These are phyloP conservation scores for Colletotrichum echinochloae DNA, from an alignment of 2,329 filamentous ascomycete genomes.

Conservation along the genomic window DNA sequence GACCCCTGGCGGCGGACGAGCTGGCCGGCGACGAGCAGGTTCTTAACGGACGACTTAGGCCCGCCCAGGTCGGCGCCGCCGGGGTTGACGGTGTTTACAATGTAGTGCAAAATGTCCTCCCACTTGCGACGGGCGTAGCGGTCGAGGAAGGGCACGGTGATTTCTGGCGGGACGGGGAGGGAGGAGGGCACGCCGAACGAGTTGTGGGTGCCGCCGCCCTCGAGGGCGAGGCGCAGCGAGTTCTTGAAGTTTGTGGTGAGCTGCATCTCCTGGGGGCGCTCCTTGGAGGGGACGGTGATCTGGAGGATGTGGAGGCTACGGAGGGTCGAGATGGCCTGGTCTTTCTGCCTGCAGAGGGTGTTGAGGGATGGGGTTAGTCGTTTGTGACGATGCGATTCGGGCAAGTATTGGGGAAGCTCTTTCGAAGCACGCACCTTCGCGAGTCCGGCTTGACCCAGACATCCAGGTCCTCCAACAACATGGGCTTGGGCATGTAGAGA, in stretches of 20 bases:
- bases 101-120: conserved; percentile 96
- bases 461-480: conserved; percentile 85
- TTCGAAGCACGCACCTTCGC: conserved; percentile 50
- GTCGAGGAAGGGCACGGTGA: conserved; percentile 82
- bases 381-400: neutral
- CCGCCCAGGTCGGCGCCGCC: conserved; percentile 56
- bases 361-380: neutral
- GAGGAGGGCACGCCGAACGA: conserved; percentile 91
- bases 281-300: conserved; percentile 70
- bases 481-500: conserved; percentile 87
- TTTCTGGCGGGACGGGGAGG: conserved; percentile 69
- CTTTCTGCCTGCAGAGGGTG: conserved; percentile 71
- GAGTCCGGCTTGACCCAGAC: conserved; percentile 81
- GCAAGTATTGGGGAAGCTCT: neutral
- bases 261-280: conserved; percentile 76
- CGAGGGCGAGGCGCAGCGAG: conserved; percentile 87
- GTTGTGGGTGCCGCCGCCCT: conserved; percentile 84
- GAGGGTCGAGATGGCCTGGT: conserved; percentile 85
- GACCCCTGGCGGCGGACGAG: conserved; percentile 74
- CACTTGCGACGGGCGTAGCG: conserved; percentile 88
- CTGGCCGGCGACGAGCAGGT: conserved; percentile 82
- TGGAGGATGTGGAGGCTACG: conserved; percentile 88
- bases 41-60: conserved; percentile 83
- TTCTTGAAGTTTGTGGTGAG: conserved; percentile 85
- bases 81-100: conserved; percentile 79